phyloP scores from a whole-genome alignment of 169 alveolate genomes.

The Plasmodium cynomolgi region DNA sequence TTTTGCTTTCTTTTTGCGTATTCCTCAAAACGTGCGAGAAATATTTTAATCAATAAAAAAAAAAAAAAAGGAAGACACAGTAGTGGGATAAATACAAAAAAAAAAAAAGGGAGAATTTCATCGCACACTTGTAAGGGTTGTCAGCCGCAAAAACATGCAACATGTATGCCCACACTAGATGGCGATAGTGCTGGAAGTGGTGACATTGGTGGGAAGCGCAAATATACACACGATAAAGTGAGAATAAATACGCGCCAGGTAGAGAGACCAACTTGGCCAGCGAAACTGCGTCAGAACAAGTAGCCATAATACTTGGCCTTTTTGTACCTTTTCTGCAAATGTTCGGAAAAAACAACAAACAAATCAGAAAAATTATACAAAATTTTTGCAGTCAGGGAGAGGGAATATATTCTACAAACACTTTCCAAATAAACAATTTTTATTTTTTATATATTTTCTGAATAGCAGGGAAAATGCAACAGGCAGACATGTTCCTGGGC shows the following conservation, averaged over 20 bases:
- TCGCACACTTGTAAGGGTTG: neutral
- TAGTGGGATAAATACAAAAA: neutral
- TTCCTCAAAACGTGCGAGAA: neutral
- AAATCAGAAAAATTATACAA: constrained; percentile 45
- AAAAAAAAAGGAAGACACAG: neutral
- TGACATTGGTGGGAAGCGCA: neutral
- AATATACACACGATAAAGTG: neutral
- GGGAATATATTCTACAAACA: constrained; percentile 59
- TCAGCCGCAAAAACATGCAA: neutral
- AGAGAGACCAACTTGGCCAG: neutral
- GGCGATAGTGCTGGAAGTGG: neutral
- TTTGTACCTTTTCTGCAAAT: constrained; percentile 48
- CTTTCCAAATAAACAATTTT: constrained; percentile 64
- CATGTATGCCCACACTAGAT: neutral
- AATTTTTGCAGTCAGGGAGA: constrained; percentile 50
- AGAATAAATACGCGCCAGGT: neutral
- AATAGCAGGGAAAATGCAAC: constrained; percentile 56
- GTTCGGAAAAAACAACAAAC: constrained; percentile 71
- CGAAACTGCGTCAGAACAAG: constrained; percentile 17
- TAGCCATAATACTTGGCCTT: constrained; percentile 68
- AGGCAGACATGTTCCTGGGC: constrained; percentile 73
- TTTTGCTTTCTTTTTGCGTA: neutral
- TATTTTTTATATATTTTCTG: constrained; percentile 57
- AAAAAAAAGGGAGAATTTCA: neutral
- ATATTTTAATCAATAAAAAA: neutral